Base-by-base conservation (phyloP, 1,284 basidiomycete genomes). In the Cronartium ribicola region DNA sequence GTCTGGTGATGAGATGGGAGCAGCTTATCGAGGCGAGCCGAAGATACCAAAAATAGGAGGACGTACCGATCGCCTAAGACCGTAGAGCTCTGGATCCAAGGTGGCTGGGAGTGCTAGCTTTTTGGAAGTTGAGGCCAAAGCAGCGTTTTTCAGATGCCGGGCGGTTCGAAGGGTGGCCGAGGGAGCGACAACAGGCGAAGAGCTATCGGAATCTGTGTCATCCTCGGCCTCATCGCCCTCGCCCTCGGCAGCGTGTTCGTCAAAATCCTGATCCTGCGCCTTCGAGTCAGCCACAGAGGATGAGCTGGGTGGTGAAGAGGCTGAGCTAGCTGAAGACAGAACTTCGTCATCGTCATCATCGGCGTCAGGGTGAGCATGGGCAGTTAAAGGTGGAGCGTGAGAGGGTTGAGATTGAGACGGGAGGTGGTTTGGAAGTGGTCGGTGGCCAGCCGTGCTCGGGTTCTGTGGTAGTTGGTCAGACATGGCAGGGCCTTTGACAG, bases 41-140 rank as follows among this genome's bases (percentile, higher is more conserved):
- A 44, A 8, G 57, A 20, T 40, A 8, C 36, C 8, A 66, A 43
- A 29, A 41, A 37, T 44, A 46, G 44, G 29, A 22, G 36, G 20
- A 67, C 60, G 67, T 41, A 67, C 72, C n/a, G 72, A 75, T 75
- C 72, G 46, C 14, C 72, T 65, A 39, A 75, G 37, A 43, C 72
- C 72, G 41, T 75, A 75, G 13, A 75, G 66, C 13, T 75, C 64
- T 43, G 72, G 64, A 43, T 75, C 72, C 44, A 62, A 68, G 37
- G 39, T 67, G 36, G 66, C 44, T 41, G 44, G 72, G 44, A 75
- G 48, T 57, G 59, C 43, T 10, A 75, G 51, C 36, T 64, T 29
- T 20, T 60, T 40, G 44, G 20, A 20, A 29, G 51, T 29, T 3
- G 57, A 73, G 40, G 70, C 51, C 3, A 57, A 44, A 22, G 36